Evolutionary conservation across 2,329 filamentous ascomycete genomes (phyloP).

Genomic region (Penicillium sp.): DNA sequence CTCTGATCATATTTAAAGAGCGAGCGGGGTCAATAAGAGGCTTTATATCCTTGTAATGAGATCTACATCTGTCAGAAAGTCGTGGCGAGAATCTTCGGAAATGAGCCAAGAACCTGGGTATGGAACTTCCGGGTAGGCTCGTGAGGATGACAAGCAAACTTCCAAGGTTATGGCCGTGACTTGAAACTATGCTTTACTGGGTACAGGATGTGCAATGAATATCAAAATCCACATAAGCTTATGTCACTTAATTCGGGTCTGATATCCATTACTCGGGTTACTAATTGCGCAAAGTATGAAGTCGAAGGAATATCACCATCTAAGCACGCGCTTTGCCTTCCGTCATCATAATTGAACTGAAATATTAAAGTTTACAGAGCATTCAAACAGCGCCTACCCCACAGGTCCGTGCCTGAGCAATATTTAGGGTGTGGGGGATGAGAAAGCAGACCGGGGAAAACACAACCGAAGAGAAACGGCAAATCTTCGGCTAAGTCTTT

Average conservation of each 20-base stretch:
- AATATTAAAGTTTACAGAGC: too few relatives aligned
- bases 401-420: neutral
- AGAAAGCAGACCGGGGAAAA: neutral
- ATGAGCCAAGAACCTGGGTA: neutral
- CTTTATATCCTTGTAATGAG: neutral
- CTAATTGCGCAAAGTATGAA: neutral
- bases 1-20: neutral
- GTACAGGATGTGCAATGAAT: neutral
- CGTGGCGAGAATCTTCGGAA: too few relatives aligned
- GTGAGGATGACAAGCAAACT: neutral
- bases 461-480: neutral
- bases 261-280: neutral
- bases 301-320: neutral
- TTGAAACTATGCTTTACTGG: neutral
- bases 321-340: neutral
- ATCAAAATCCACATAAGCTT: neutral
- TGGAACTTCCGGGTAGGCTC: neutral
- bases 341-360: rapidly evolving
- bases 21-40: neutral
- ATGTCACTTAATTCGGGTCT: neutral
- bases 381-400: neutral
- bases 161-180: neutral
- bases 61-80: neutral
- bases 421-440: neutral
- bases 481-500: neutral